Evolutionary conservation across 1,139 yeast genomes (phyloP).

Genomic region (Debaryomycetaceae sp.): DNA sequence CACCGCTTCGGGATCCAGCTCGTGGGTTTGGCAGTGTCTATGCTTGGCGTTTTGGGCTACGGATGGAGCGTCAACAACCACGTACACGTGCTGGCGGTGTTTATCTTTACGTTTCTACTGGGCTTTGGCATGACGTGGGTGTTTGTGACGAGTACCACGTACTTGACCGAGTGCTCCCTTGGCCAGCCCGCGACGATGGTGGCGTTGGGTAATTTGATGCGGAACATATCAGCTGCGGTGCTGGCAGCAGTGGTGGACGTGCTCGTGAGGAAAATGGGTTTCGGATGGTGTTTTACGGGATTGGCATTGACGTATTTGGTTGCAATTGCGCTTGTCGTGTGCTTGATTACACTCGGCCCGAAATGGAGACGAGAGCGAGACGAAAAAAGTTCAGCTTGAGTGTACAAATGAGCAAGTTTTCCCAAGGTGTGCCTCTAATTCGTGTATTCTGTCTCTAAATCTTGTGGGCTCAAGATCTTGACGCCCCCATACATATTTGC

Average conservation of each 20-base stretch:
- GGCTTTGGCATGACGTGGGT: constrained; percentile 55
- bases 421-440: no score
- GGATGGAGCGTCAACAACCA: constrained; percentile 43
- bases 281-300: constrained; percentile 53
- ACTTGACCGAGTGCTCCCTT: constrained; percentile 41
- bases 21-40: constrained; percentile 33
- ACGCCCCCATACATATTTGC: no score
- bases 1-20: constrained; percentile 35
- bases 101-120: constrained; percentile 32
- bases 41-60: constrained; percentile 39
- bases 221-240: constrained; percentile 48
- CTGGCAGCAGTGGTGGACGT: constrained; percentile 37
- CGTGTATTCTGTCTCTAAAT: no score
- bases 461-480: no score
- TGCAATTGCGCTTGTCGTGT: constrained; percentile 16
- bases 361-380: constrained; percentile 14
- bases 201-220: constrained; percentile 43
- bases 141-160: constrained; percentile 46
- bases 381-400: constrained; percentile 1
- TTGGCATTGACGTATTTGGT: constrained; percentile 32
- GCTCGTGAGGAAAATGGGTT: constrained; percentile 34
- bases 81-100: constrained; percentile 32
- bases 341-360: constrained; percentile 17
- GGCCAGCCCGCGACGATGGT: constrained; percentile 46
- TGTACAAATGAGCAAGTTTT: neutral